Evolutionary conservation across 306 rosid species (phyloP).

Genomic region (Cucumis cinereus): DNA sequence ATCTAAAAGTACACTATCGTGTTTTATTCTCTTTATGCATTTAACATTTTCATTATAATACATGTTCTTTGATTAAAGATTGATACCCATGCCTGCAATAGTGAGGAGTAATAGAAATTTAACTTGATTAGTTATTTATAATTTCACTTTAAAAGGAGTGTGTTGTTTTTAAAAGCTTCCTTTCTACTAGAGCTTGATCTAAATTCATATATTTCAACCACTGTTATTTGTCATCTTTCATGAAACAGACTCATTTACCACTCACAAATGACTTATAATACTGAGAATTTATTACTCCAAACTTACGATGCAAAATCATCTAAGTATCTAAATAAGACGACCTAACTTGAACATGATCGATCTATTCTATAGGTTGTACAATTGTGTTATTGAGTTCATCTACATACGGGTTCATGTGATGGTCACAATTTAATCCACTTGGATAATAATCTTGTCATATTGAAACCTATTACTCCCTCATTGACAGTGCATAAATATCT

Average conservation of each 20-base stretch:
- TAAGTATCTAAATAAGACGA: neutral
- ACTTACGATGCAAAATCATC: too few relatives aligned
- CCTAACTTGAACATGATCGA: too few relatives aligned
- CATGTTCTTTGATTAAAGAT: neutral
- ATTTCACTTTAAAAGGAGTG: neutral
- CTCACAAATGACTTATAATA: neutral
- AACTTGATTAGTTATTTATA: neutral
- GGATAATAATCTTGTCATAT: too few relatives aligned
- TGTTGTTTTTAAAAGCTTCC: neutral
- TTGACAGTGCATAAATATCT: too few relatives aligned
- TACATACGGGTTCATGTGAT: neutral
- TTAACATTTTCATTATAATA: neutral
- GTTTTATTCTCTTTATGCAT: neutral
- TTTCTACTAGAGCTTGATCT: neutral
- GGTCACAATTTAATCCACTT: too few relatives aligned
- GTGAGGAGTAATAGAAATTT: neutral
- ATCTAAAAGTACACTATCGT: neutral
- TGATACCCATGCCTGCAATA: neutral
- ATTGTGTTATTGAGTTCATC: neutral
- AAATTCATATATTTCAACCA: neutral
- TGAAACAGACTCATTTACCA: neutral
- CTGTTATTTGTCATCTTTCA: neutral
- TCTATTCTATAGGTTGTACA: too few relatives aligned
- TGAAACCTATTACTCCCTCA: too few relatives aligned
- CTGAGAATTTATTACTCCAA: neutral